A percentile compares a stretch with the other conserved stretches of the same genome.
Evolutionary conservation across 495 filamentous ascomycete species (phyloP).

Genomic region (Hypoxylon subgilvum): DNA sequence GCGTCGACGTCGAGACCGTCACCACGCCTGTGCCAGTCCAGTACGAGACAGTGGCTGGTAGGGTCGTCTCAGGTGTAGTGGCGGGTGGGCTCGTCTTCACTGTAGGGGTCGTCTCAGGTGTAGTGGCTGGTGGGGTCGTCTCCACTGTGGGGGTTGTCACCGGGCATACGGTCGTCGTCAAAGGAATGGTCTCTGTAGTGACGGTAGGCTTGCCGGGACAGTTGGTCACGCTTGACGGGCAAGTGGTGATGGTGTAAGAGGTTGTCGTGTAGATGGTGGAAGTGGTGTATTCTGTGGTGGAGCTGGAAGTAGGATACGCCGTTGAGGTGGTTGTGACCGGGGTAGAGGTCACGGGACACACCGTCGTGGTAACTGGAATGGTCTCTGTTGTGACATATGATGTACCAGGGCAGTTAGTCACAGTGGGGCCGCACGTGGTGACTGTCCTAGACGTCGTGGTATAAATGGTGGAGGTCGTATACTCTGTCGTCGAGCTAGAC

Average conservation of each 20-base stretch:
- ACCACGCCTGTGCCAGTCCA: conserved; percentile 14
- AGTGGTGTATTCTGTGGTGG: conserved; percentile 7
- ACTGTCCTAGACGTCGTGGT: conserved; percentile 44
- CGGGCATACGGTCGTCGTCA: conserved; percentile 25
- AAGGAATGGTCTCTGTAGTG: conserved; percentile 23
- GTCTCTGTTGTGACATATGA: conserved; percentile 16
- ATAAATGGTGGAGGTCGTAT: conserved; percentile 48
- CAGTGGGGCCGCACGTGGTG: conserved; percentile 42
- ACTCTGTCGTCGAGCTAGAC: conserved; percentile 16
- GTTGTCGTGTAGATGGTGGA: conserved; percentile 57
- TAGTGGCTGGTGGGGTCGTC: conserved; percentile 33
- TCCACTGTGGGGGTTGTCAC: conserved; percentile 1
- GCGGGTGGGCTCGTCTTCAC: conserved; percentile 26
- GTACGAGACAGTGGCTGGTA: conserved; percentile 29
- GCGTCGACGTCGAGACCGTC: conserved; percentile 5
- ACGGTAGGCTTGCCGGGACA: conserved; percentile 48
- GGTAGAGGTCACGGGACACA: conserved; percentile 1
- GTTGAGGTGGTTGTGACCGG: neutral
- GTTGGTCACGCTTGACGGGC: conserved; percentile 59
- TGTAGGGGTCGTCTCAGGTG: too few relatives aligned
- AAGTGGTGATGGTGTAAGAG: conserved; percentile 64
- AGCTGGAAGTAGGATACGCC: conserved; percentile 7
- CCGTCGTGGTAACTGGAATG: conserved; percentile 3
- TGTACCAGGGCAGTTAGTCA: conserved; percentile 28
- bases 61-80: conserved; percentile 32